Base-by-base conservation (phyloP, 768 basidiomycete species). In the Mrakia gelida region DNA sequence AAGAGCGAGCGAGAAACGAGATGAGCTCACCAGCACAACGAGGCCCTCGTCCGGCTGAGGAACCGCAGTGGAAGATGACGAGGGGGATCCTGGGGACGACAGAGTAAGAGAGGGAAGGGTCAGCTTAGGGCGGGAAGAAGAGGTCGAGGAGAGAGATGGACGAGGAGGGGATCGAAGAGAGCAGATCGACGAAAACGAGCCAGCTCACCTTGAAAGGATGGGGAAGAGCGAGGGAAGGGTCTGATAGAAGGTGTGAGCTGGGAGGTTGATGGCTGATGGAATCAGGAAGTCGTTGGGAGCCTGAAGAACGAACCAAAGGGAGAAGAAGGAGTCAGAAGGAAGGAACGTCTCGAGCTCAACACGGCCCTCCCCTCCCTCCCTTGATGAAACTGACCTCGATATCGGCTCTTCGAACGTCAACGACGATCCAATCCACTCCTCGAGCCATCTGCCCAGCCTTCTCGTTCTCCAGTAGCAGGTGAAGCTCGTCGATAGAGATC, bases 161-260 rank as follows among this genome's bases (percentile, higher is more conserved):
- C 45, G 45, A 15, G 9, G 15, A 45, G 45, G 11, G 45, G 41
- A 6, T 43, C 41, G n/a, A n/a, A 38, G 38, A 8, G 16, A 34
- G 54, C 3, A 67, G 10, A n/a, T n/a, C n/a, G 26, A 23, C 54
- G 28, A 5, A 28, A 28, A 3, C 41, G 6, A 30, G 26, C 7
- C 26, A 21, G 61, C 68, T 34, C 38, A 71, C 68, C 73, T 75
- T 6, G 78, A 77, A 13, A 86, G 81, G 18, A 87, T 28, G 0
- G 85, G 81, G 21, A 85, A 28, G 26, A 86, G 76, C 11, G 80
- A 80, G 0, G 85, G 83, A 0, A 86, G 82, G 0, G 85, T 84
- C 26, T 82, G 84, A 73, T 85, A 83, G 82, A 87, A 86, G 0
- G 86, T 85, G 63, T 87, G 86, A 0, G 86, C 87, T 16, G 87